Base-by-base conservation (phyloP, 2,329 filamentous ascomycete species). In the Pestalotiopsis sp. region DNA sequence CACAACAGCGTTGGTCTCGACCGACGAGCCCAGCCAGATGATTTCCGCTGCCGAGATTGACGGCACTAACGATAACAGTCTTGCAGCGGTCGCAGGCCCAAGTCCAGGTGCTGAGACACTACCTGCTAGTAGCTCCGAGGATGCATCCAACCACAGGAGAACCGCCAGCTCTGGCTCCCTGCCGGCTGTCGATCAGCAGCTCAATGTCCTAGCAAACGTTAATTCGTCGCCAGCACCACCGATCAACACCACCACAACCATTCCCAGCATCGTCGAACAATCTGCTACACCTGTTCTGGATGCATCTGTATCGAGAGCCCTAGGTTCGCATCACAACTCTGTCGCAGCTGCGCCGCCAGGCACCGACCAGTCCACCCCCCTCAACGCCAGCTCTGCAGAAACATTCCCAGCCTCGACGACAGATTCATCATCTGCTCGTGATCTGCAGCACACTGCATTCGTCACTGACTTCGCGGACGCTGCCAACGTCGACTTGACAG, bases 121-220 rank as follows among this genome's bases (percentile, higher is more conserved):
- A 52, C 17, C 45, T 52, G 45, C 45, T 52, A 52, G 45, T 20
- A 59, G 57, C 23, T 59, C 23, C 57, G 57, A 59, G 57, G 57
- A 59, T 27, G 57, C 57, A 20, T 14, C 57, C 57, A 59, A 59
- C 64, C 27, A 55, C 23, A 72, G 65, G 17, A 52, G 36, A n/a
- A 39, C 72, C 67, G 31, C 60, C 38, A 72, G 67, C 25, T 36
- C 31, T 36, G 45, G 52, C 41, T 31, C 72, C 69, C n/a, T 59
- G 66, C 67, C 69, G 3, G 79, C 75, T 67, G 81, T 75, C 69
- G 81, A 82, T 81, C 80, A 76, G 72, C 80, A 74, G 45, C 69
- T 57, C 70, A 72, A 67, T 69, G 69, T 71, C 70, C 69, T 72
- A 70, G 66, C 69, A 64, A 67, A 72, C 41, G 64, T 36, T 45